Evolutionary conservation across 257 asterid species (phyloP).

Genomic region (Prunella vulgaris): DNA sequence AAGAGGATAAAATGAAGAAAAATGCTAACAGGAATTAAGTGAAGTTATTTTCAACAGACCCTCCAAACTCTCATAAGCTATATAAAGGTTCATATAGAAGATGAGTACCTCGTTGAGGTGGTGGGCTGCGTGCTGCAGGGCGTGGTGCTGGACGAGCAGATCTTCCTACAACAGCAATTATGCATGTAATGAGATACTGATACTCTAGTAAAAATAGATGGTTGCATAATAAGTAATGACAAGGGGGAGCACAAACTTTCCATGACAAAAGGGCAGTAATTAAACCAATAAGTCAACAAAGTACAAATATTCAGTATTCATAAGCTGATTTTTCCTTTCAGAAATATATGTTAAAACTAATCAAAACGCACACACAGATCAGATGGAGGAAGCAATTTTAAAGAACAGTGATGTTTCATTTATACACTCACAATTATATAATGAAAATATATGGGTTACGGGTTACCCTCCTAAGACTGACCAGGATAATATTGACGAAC

Average conservation of each 20-base stretch:
- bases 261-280: background rate
- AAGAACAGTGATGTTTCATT: background rate
- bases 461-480: background rate
- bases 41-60: no score
- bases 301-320: background rate
- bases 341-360: background rate
- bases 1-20: background rate
- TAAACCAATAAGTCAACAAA: background rate
- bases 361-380: background rate
- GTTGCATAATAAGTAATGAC: background rate
- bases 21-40: background rate
- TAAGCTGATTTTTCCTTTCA: background rate
- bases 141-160: conserved; percentile 73
- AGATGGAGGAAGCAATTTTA: background rate
- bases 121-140: conserved; percentile 46
- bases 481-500: background rate
- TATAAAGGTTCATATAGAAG: background rate
- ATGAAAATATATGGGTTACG: background rate
- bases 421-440: background rate
- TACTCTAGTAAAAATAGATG: background rate
- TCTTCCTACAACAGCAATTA: conserved; percentile 46
- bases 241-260: background rate
- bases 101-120: conserved; percentile 41
- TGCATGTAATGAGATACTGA: background rate
- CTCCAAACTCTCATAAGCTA: background rate